Conservation (phyloP, 768 basidiomycete genomes). For the Podaxis mareebaensis region DNA sequence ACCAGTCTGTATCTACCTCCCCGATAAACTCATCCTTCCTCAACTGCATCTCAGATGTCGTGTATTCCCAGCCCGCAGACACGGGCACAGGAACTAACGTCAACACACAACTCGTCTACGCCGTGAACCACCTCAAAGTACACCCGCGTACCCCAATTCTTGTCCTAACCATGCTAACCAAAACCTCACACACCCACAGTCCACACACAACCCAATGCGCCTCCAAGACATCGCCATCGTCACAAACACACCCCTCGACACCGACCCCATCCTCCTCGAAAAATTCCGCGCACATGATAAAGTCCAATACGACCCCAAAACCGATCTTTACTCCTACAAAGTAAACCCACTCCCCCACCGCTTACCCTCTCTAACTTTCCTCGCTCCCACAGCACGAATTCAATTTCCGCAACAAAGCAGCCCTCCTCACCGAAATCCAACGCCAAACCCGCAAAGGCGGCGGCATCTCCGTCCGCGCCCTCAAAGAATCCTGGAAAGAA, state of each 20-base stretch:
- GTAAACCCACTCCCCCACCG: conserved; percentile 34
- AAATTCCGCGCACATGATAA: conserved; percentile 83
- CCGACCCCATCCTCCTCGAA: conserved; percentile 69
- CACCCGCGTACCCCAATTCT: conserved; percentile 12
- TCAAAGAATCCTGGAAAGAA: conserved; percentile 93
- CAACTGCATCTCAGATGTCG: conserved; percentile 51
- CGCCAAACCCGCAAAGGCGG: conserved; percentile 82
- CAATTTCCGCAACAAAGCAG: conserved; percentile 81
- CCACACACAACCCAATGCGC: conserved; percentile 78
- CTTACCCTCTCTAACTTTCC: background rate
- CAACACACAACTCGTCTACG: conserved; percentile 86
- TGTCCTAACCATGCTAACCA: background rate
- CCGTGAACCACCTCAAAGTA: conserved; percentile 81
- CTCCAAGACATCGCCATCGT: conserved; percentile 85
- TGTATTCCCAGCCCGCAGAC: conserved; percentile 87
- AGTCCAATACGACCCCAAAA: conserved; percentile 79
- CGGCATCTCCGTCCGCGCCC: conserved; percentile 77
- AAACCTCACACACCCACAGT: conserved; percentile 31
- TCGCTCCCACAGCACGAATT: conserved; percentile 69
- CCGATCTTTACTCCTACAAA: conserved; percentile 84
- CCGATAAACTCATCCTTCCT: conserved; percentile 15
- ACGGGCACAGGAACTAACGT: conserved; percentile 79
- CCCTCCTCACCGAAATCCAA: conserved; percentile 83
- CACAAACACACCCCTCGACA: conserved; percentile 75
- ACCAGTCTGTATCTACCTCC: conserved; percentile 46